phyloP scores from a whole-genome alignment of 2,329 filamentous ascomycete genomes.

The Pseudocercospora pini-densiflorae region DNA sequence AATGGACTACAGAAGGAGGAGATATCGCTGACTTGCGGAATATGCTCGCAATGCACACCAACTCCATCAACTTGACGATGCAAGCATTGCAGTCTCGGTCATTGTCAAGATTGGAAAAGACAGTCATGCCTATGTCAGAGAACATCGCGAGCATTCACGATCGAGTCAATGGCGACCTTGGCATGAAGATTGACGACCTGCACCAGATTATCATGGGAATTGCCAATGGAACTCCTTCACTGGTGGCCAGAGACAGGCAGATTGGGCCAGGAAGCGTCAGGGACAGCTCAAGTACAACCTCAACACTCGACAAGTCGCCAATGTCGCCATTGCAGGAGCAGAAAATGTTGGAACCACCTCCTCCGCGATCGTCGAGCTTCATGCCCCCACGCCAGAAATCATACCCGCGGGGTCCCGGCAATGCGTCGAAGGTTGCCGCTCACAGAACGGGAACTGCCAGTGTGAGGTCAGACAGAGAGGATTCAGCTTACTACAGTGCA shows the following conservation, averaged over 20 bases:
- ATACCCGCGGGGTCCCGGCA: slow-evolving; percentile 8
- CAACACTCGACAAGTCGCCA: neutral
- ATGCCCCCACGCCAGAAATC: slow-evolving; percentile 19
- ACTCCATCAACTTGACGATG: slow-evolving; percentile 45
- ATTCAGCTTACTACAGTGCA: slow-evolving; percentile 29
- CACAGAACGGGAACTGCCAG: slow-evolving; percentile 5
- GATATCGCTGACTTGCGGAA: slow-evolving; percentile 45
- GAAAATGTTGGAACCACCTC: slow-evolving; percentile 16
- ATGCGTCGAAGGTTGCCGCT: slow-evolving; percentile 11
- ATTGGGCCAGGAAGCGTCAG: slow-evolving; percentile 18
- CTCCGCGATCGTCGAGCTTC: slow-evolving; percentile 20
- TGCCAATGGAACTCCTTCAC: slow-evolving; percentile 31
- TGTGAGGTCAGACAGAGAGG: slow-evolving; percentile 22
- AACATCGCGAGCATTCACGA: slow-evolving; percentile 39
- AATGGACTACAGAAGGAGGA: slow-evolving; percentile 53
- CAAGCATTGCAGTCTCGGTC: slow-evolving; percentile 51
- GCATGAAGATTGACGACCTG: slow-evolving; percentile 36
- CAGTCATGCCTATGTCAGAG: slow-evolving; percentile 40
- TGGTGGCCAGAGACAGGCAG: slow-evolving; percentile 21
- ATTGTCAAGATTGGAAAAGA: slow-evolving; percentile 37
- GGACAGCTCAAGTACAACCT: slow-evolving; percentile 25
- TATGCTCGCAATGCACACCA: slow-evolving; percentile 50
- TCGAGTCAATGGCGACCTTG: slow-evolving; percentile 32
- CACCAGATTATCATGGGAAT: slow-evolving; percentile 36
- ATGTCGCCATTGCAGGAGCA: neutral